These are phyloP conservation scores for Zasmidium angulare DNA, from an alignment of 2,329 filamentous ascomycete genomes.

Conservation along the genomic window DNA sequence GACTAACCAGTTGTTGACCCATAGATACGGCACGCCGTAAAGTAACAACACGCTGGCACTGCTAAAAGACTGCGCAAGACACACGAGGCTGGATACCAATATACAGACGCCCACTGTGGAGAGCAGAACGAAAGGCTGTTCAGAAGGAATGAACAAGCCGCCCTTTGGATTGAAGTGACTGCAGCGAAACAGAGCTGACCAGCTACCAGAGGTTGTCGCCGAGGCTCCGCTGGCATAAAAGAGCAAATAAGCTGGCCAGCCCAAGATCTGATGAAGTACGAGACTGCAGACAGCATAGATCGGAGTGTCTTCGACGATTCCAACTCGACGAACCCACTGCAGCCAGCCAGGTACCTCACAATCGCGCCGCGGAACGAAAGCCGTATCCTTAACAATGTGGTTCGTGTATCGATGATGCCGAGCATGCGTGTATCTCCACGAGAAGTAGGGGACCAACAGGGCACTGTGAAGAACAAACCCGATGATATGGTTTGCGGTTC, in stretches of 20 bases:
- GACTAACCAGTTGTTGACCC: slow-evolving; percentile 72
- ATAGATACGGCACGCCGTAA: slow-evolving; percentile 63
- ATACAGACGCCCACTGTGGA: slow-evolving; percentile 61
- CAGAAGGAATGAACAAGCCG: slow-evolving; percentile 51
- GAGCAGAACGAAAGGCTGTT: slow-evolving; percentile 54
- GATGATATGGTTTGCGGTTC: slow-evolving; percentile 58
- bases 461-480: slow-evolving; percentile 67
- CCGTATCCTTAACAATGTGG: slow-evolving; percentile 35
- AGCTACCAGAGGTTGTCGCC: slow-evolving; percentile 4
- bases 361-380: slow-evolving; percentile 35
- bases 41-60: slow-evolving; percentile 27
- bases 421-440: slow-evolving; percentile 69
- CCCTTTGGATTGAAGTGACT: slow-evolving; percentile 60
- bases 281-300: slow-evolving; percentile 20
- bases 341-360: slow-evolving; percentile 8
- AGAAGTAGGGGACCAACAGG: slow-evolving; percentile 69
- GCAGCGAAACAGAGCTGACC: slow-evolving; percentile 54
- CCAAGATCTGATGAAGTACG: slow-evolving; percentile 29
- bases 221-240: slow-evolving; percentile 25
- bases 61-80: slow-evolving; percentile 31
- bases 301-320: slow-evolving; percentile 31
- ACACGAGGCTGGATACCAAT: slow-evolving; percentile 53
- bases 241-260: slow-evolving; percentile 31
- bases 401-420: slow-evolving; percentile 67
- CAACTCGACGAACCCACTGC: slow-evolving; percentile 11